phyloP scores from a whole-genome alignment of 1,139 yeast species.

The Geotrichum fermentans region DNA sequence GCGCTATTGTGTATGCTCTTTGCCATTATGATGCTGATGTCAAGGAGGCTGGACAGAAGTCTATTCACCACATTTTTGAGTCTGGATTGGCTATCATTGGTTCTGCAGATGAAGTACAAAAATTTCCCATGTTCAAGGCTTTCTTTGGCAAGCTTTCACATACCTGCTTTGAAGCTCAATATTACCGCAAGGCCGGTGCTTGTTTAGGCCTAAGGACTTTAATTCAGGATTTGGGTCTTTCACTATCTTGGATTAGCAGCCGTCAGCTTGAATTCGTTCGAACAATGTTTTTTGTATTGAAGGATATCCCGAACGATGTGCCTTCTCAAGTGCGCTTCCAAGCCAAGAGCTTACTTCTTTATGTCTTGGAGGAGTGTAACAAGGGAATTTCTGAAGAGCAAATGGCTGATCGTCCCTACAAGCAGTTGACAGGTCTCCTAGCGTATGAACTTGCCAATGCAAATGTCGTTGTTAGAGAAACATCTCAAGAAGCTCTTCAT shows the following conservation, averaged over 20 bases:
- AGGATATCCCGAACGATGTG: slow-evolving; percentile 87
- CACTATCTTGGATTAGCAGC: slow-evolving; percentile 65
- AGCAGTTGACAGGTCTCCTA: slow-evolving; percentile 75
- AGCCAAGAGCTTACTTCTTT: slow-evolving; percentile 63
- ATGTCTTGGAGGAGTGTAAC: slow-evolving; percentile 63
- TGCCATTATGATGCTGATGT: slow-evolving; percentile 72
- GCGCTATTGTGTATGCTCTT: slow-evolving; percentile 73
- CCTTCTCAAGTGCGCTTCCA: slow-evolving; percentile 71
- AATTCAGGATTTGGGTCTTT: slow-evolving; percentile 61
- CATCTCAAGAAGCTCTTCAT: slow-evolving; percentile 68
- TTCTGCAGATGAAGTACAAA: slow-evolving; percentile 55
- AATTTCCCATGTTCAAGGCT: slow-evolving; percentile 69
- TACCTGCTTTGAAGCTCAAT: slow-evolving; percentile 84
- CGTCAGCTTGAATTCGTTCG: slow-evolving; percentile 82
- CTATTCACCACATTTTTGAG: slow-evolving; percentile 57
- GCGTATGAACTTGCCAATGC: slow-evolving; percentile 92
- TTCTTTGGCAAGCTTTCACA: slow-evolving; percentile 82
- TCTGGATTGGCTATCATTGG: slow-evolving; percentile 69
- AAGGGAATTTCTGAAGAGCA: slow-evolving; percentile 54
- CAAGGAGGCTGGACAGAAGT: slow-evolving; percentile 62
- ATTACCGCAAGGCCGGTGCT: slow-evolving; percentile 84
- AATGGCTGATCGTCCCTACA: slow-evolving; percentile 62
- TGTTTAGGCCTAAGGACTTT: slow-evolving; percentile 74
- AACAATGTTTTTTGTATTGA: slow-evolving; percentile 79
- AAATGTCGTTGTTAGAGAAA: slow-evolving; percentile 71